A percentile compares a stretch with the other conserved stretches of the same genome.
phyloP scores from a whole-genome alignment of 2,329 filamentous ascomycete genomes.

The Colletotrichum costaricense region DNA sequence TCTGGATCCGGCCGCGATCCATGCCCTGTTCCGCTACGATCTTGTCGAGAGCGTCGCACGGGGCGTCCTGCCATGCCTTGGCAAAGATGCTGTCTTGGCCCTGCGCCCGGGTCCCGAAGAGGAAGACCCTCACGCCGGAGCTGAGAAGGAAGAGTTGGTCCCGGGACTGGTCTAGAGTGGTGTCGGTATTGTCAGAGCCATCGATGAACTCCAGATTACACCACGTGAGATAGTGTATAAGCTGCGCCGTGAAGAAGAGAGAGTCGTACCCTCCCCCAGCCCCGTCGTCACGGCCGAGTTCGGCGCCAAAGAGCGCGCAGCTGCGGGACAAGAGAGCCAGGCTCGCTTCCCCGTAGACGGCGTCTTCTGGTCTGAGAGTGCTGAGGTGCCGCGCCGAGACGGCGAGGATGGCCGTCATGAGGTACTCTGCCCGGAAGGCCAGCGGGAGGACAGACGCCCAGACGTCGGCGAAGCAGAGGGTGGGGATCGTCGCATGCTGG shows the following conservation, averaged over 20 bases:
- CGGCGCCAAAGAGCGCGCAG: conserved; percentile 39
- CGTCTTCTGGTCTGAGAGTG: conserved; percentile 25
- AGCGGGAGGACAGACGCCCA: conserved; percentile 43
- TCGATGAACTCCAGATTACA: conserved; percentile 42
- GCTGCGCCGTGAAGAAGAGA: conserved; percentile 41
- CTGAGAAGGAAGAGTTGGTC: conserved; percentile 44
- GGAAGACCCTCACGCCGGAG: conserved; percentile 39
- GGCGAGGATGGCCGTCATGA: conserved; percentile 42
- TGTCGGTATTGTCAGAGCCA: background rate
- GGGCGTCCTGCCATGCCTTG: conserved; percentile 29
- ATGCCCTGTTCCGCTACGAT: conserved; percentile 35
- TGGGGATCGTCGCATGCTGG: conserved; percentile 39
- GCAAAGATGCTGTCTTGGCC: conserved; percentile 37
- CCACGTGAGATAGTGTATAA: conserved; percentile 46
- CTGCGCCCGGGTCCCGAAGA: conserved; percentile 16
- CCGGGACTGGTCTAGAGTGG: conserved; percentile 37
- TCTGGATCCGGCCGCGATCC: conserved; percentile 32
- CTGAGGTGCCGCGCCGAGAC: conserved; percentile 39
- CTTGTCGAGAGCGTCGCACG: conserved; percentile 37
- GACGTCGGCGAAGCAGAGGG: conserved; percentile 41
- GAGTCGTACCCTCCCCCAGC: conserved; percentile 12
- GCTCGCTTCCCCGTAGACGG: conserved; percentile 39
- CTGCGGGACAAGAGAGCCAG: conserved; percentile 39
- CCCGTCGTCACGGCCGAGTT: conserved; percentile 31
- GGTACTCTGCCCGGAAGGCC: conserved; percentile 43